Conservation (phyloP, 805 yeast species). For the Hanseniaspora thailandica region DNA sequence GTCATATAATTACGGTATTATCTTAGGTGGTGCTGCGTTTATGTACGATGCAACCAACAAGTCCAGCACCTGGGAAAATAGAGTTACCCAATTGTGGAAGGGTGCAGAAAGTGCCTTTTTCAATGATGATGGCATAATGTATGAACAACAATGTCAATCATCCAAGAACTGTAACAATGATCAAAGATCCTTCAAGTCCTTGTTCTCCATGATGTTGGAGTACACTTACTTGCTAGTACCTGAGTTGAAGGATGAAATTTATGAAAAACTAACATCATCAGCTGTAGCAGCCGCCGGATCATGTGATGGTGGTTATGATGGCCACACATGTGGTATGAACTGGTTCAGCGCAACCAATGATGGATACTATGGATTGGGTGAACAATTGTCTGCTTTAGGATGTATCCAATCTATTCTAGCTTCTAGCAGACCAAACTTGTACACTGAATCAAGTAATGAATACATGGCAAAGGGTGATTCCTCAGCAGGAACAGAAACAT, state of each 20-base stretch:
- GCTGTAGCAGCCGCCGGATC: conserved; percentile 60
- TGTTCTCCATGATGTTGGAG: conserved; percentile 53
- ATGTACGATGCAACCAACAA: conserved; percentile 58
- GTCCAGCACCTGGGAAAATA: conserved; percentile 37
- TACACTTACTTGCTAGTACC: conserved; percentile 47
- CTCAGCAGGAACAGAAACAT: conserved; percentile 36
- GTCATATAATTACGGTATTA: conserved; percentile 74
- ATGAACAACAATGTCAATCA: conserved; percentile 50
- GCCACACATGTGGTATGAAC: conserved; percentile 61
- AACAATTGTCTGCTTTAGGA: conserved; percentile 65
- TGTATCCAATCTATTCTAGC: conserved; percentile 41
- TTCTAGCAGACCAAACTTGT: conserved; percentile 39
- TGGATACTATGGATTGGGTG: conserved; percentile 60
- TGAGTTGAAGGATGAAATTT: conserved; percentile 33
- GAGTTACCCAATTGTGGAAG: conserved; percentile 35
- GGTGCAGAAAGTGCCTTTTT: conserved; percentile 43
- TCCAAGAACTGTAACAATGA: conserved; percentile 51
- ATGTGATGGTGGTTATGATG: conserved; percentile 64
- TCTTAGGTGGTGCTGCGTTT: conserved; percentile 64
- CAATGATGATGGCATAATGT: conserved; percentile 38
- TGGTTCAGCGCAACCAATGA: conserved; percentile 55
- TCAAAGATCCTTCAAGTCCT: conserved; percentile 62
- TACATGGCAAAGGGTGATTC: conserved; percentile 47
- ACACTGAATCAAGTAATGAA: conserved; percentile 36
- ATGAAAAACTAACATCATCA: conserved; percentile 33